A percentile compares a stretch with the other conserved stretches of the same genome.
These are phyloP conservation scores for Pseudocercospora fijiensis DNA, from an alignment of 2,329 filamentous ascomycete species.

Conservation along the genomic window DNA sequence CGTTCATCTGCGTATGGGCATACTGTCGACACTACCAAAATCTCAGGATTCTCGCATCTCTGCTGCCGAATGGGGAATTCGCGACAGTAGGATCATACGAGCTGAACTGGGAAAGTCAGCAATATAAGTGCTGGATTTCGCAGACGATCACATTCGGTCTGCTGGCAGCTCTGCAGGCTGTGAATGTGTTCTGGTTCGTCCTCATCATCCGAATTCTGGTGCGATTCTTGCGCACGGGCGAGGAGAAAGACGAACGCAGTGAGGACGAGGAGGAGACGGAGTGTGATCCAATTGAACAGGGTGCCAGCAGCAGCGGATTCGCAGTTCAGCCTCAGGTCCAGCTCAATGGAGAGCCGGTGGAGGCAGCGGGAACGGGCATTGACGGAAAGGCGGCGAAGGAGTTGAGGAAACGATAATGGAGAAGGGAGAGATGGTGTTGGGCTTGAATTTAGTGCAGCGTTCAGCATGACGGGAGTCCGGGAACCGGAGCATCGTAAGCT, in stretches of 20 bases:
- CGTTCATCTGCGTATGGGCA: constrained; percentile 81
- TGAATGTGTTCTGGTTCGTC: constrained; percentile 81
- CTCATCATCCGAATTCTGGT: constrained; percentile 74
- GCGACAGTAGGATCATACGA: constrained; percentile 71
- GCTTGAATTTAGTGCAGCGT: constrained; percentile 13
- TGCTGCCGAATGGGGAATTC: constrained; percentile 66
- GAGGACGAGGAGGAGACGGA: constrained; percentile 56
- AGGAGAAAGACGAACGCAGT: constrained; percentile 69
- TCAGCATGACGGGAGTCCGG: constrained; percentile 8
- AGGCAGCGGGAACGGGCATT: constrained; percentile 21
- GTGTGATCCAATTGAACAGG: neutral
- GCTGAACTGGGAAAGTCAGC: constrained; percentile 71
- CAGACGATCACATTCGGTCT: constrained; percentile 67
- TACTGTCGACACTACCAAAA: constrained; percentile 88
- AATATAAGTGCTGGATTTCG: constrained; percentile 73
- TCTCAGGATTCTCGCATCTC: constrained; percentile 70
- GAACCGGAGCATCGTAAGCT: neutral
- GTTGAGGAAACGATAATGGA: constrained; percentile 17
- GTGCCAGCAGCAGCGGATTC: constrained; percentile 9
- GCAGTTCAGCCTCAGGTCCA: constrained; percentile 21
- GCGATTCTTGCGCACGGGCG: constrained; percentile 63
- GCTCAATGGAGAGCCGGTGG: constrained; percentile 25
- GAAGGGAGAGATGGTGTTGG: neutral
- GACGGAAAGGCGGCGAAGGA: constrained; percentile 14
- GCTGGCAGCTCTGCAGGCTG: constrained; percentile 65